Base-by-base conservation (phyloP, 1,284 basidiomycete species). In the Tilletiopsis washingtonensis region DNA sequence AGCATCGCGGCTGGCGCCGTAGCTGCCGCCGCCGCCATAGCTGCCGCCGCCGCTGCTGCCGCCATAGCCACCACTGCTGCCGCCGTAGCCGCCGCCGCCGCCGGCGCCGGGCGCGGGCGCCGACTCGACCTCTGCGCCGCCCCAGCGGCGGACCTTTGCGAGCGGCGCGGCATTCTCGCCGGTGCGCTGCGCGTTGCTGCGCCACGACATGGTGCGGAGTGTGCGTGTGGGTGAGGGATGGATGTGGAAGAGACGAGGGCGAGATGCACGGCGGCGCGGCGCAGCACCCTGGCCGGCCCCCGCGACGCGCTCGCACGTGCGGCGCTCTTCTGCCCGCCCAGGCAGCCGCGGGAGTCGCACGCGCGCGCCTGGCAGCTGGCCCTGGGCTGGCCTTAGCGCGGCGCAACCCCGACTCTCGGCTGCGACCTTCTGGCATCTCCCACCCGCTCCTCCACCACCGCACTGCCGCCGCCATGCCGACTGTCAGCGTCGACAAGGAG, bases 401-500 rank as follows among this genome's bases (percentile, higher is more conserved):
- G n/a, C n/a, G n/a, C n/a, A n/a, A n/a, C n/a, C n/a, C n/a, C n/a
- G n/a, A n/a, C n/a, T n/a, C n/a, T n/a, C n/a, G n/a, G n/a, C n/a
- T n/a, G n/a, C n/a, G n/a, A n/a, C n/a, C n/a, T n/a, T n/a, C n/a
- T n/a, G n/a, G n/a, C n/a, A n/a, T n/a, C n/a, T n/a, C n/a, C n/a
- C n/a, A n/a, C n/a, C n/a, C n/a, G n/a, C n/a, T n/a, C n/a, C n/a
- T n/a, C n/a, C n/a, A n/a, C n/a, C n/a, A n/a, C n/a, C n/a, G n/a
- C n/a, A n/a, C n/a, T n/a, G n/a, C 29, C 29, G 34, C 43, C 11
- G 20, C 38, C 24, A 91, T 93, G 93, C 93, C 93, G 57, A 98
- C 94, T 57, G 81, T 98, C 72, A 79, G 86, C 37, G 89, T 97
- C 50, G 88, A 97, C 79, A 96, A 97, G 76, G 88, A 83, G 54